phyloP scores from a whole-genome alignment of 2,329 filamentous ascomycete species.

The Bisporella sp. region DNA sequence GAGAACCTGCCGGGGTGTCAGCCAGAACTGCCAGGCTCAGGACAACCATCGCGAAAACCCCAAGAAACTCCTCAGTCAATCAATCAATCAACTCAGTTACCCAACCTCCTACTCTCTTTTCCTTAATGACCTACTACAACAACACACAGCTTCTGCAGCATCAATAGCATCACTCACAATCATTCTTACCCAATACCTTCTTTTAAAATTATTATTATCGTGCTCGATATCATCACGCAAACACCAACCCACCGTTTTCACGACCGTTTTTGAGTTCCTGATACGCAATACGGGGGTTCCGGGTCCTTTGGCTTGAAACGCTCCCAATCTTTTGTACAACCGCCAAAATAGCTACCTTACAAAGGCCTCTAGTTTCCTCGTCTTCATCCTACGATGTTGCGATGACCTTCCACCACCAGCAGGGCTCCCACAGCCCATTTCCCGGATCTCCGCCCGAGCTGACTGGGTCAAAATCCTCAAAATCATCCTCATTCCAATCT shows the following conservation, averaged over 20 bases:
- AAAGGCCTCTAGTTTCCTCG: slow-evolving; percentile 17
- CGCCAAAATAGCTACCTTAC: slow-evolving; percentile 28
- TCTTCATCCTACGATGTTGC: slow-evolving; percentile 22
- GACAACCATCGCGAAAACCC: no score
- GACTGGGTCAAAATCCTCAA: slow-evolving; percentile 80
- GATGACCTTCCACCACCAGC: slow-evolving; percentile 20
- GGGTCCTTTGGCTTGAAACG: neutral
- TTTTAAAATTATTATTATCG: neutral
- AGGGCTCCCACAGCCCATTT: slow-evolving; percentile 15
- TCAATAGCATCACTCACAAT: slow-evolving; percentile 2
- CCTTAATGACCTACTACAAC: neutral
- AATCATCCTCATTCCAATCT: slow-evolving; percentile 82
- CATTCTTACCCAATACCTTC: slow-evolving; percentile 1
- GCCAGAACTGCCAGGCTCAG: no score
- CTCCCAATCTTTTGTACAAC: slow-evolving; percentile 4
- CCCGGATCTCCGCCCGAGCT: slow-evolving; percentile 72
- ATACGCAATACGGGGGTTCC: neutral
- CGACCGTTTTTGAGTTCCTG: neutral
- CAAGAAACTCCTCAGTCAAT: no score
- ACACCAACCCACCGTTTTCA: neutral
- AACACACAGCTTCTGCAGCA: slow-evolving; percentile 10
- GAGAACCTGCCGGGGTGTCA: no score
- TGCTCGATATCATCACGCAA: neutral
- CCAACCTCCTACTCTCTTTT: neutral
- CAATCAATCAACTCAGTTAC: no score